Conservation (phyloP, 164 flowering plant genomes). For the Dillenia turbinata region DNA sequence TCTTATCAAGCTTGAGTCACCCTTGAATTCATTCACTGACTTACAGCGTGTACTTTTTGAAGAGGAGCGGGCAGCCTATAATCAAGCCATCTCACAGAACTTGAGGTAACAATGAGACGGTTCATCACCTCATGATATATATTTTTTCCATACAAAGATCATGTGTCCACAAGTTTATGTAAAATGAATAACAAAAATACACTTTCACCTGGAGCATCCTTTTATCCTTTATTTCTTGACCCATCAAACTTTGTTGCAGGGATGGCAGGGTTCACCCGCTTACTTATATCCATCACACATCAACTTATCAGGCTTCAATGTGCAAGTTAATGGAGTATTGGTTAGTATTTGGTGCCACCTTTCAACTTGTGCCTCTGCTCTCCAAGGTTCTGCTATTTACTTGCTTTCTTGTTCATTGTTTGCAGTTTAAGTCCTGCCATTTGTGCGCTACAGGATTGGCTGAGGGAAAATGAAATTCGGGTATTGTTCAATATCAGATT, state of each 20-base stretch:
- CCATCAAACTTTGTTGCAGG: slow-evolving; percentile 31
- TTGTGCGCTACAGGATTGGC: slow-evolving; percentile 66
- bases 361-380: not conserved
- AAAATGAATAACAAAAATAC: too few species aligned
- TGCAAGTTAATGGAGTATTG: slow-evolving; percentile 98
- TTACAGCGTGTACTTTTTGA: slow-evolving; percentile 79
- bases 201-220: not conserved
- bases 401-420: slow-evolving; percentile 3
- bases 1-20: slow-evolving; percentile 65
- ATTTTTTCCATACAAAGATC: not conserved
- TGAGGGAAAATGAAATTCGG: slow-evolving; percentile 82
- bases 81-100: slow-evolving; percentile 67
- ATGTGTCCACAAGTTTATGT: not conserved
- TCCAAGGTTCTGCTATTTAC: slow-evolving; percentile 6
- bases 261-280: slow-evolving; percentile 88
- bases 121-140: not conserved
- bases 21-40: slow-evolving; percentile 67
- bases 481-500: slow-evolving; percentile 30
- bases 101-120: slow-evolving; percentile 39
- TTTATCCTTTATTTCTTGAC: not conserved
- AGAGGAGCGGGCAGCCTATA: slow-evolving; percentile 89
- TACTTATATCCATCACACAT: slow-evolving; percentile 81
- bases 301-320: slow-evolving; percentile 94
- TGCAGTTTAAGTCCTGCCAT: slow-evolving; percentile 93
- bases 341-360: slow-evolving; percentile 28